Conservation (phyloP, 164 flowering plant species). For the Umbilicus rupestris region DNA sequence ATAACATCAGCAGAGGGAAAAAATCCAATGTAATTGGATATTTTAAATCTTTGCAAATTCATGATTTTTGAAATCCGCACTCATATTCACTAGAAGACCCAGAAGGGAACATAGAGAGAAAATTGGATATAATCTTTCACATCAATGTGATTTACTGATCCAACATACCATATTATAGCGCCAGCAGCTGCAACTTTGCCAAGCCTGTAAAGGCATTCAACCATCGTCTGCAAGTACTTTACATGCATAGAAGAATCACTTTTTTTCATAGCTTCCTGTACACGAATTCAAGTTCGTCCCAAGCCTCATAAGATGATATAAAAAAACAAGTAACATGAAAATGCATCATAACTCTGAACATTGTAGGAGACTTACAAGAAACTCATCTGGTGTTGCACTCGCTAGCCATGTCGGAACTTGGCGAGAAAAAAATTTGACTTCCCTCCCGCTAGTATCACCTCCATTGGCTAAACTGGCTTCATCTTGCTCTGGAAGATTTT, state of each 20-base stretch:
- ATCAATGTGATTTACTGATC: constrained; percentile 7
- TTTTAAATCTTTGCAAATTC: neutral
- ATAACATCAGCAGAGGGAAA: too few species aligned
- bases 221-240: constrained; percentile 91
- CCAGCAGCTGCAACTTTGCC: constrained; percentile 99
- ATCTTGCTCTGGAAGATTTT: constrained; percentile 35
- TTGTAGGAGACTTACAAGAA: constrained; percentile 45
- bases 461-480: constrained; percentile 48
- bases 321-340: neutral
- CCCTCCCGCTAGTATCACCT: constrained; percentile 43
- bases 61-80: too few species aligned
- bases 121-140: constrained; percentile 6
- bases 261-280: constrained; percentile 79
- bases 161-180: constrained; percentile 81
- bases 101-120: too few species aligned
- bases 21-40: neutral
- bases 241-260: constrained; percentile 86
- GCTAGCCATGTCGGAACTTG: constrained; percentile 81
- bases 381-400: constrained; percentile 81
- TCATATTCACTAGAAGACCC: too few species aligned
- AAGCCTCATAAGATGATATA: neutral
- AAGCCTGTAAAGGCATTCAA: constrained; percentile 90
- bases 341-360: neutral
- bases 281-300: neutral
- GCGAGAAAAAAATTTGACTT: constrained; percentile 39